Conservation (phyloP, 192 early-diverging fungal genomes). For the Gonapodya prolifera region DNA sequence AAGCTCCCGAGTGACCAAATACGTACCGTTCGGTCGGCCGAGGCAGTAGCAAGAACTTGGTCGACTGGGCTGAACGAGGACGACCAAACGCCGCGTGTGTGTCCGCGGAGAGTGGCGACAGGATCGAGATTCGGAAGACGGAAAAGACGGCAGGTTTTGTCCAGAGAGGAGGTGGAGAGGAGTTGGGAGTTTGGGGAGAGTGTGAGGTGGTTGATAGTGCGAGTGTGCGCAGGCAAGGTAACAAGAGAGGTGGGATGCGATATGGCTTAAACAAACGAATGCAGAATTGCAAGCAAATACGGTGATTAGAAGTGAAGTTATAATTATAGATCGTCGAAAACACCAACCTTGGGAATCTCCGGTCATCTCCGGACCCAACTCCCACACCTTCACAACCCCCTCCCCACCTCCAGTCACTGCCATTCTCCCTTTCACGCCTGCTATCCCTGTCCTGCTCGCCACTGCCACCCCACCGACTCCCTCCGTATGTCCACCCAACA, state of each 20-base stretch:
- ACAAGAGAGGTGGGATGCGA: slow-evolving; percentile 35
- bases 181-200: slow-evolving; percentile 82
- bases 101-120: slow-evolving; percentile 74
- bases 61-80: slow-evolving; percentile 92
- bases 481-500: not conserved
- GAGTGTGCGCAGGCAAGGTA: slow-evolving; percentile 91
- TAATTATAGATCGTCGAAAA: no score
- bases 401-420: not conserved
- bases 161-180: slow-evolving; percentile 88
- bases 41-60: slow-evolving; percentile 80
- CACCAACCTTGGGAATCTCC: no score
- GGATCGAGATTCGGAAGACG: slow-evolving; percentile 64
- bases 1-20: slow-evolving; percentile 87
- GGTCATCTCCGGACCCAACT: slow-evolving; percentile 49
- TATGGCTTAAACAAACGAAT: not conserved
- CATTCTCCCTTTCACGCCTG: not conserved
- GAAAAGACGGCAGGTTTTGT: slow-evolving; percentile 92
- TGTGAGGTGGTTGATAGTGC: slow-evolving; percentile 88
- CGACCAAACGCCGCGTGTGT: slow-evolving; percentile 91
- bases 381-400: slow-evolving; percentile 68
- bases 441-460: not conserved
- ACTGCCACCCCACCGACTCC: not conserved
- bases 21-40: slow-evolving; percentile 87
- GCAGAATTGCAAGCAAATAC: no score
- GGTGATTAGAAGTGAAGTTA: no score